phyloP scores from a whole-genome alignment of 345 rosid species.

The Brassica incana region DNA sequence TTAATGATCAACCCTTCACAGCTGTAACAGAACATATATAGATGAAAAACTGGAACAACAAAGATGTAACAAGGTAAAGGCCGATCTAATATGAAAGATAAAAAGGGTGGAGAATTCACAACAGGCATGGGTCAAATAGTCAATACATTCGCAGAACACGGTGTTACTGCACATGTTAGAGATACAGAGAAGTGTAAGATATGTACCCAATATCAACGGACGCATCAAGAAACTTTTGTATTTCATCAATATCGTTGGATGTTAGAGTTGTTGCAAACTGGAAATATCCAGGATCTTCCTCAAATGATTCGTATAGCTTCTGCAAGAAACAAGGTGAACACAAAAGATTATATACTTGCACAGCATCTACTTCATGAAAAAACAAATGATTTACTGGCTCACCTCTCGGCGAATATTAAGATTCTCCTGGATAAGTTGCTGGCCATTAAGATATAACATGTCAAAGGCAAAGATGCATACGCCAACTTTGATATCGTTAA shows the following conservation, averaged over 20 bases:
- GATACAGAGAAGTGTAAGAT: conserved; percentile 27
- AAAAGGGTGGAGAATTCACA: conserved; percentile 1
- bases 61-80: not conserved
- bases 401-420: conserved; percentile 84
- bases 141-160: too few relatives aligned
- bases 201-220: conserved; percentile 81
- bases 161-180: conserved; percentile 9
- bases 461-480: conserved; percentile 96
- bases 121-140: not conserved
- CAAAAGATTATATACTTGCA: not conserved
- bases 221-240: conserved; percentile 84
- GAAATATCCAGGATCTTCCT: conserved; percentile 75
- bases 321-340: conserved; percentile 40
- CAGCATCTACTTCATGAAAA: conserved; percentile 4
- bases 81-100: not conserved
- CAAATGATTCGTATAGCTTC: conserved; percentile 74
- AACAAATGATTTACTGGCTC: conserved; percentile 18
- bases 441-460: conserved; percentile 73
- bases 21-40: conserved; percentile 50
- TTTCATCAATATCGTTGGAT: conserved; percentile 89
- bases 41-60: not conserved
- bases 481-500: conserved; percentile 82
- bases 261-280: conserved; percentile 88
- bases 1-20: conserved; percentile 97
- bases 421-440: conserved; percentile 75